A percentile compares a stretch with the other conserved stretches of the same genome.
Evolutionary conservation across 2,329 filamentous ascomycete species (phyloP).

Genomic region (Fusarium staphyleae): DNA sequence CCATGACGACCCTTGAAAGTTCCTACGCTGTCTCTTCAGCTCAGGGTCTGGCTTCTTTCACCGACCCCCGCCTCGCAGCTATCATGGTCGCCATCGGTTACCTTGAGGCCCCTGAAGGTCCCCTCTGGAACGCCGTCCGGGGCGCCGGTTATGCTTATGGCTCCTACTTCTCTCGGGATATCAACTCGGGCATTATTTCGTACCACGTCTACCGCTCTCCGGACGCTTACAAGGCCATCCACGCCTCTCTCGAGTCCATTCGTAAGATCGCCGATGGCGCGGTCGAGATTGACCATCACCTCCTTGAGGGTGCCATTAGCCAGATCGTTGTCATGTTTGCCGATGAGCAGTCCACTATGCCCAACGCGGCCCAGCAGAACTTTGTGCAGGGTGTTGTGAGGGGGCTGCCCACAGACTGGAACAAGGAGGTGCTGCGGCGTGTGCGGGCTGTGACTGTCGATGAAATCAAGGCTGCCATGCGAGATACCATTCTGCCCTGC

Average conservation of each 20-base stretch:
- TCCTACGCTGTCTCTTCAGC: slow-evolving; percentile 83
- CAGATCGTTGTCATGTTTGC: slow-evolving; percentile 87
- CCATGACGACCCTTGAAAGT: slow-evolving; percentile 91
- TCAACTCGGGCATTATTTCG: slow-evolving; percentile 80
- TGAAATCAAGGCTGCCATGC: slow-evolving; percentile 78
- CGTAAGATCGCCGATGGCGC: slow-evolving; percentile 75
- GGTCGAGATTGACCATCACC: slow-evolving; percentile 76
- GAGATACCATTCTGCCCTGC: slow-evolving; percentile 76
- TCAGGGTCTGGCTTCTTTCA: slow-evolving; percentile 76
- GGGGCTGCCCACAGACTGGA: slow-evolving; percentile 78
- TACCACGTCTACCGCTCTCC: slow-evolving; percentile 92
- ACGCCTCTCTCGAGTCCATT: slow-evolving; percentile 77
- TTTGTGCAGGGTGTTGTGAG: slow-evolving; percentile 84
- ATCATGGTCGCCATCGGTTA: slow-evolving; percentile 90
- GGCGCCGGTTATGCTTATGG: slow-evolving; percentile 95
- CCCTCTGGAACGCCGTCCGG: slow-evolving; percentile 91
- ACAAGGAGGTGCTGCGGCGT: slow-evolving; percentile 75
- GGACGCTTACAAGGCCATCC: slow-evolving; percentile 85
- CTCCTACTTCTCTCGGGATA: slow-evolving; percentile 76
- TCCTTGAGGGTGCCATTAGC: slow-evolving; percentile 89
- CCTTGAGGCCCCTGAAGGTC: slow-evolving; percentile 91
- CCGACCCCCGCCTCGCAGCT: slow-evolving; percentile 79
- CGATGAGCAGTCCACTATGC: slow-evolving; percentile 87
- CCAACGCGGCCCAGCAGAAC: slow-evolving; percentile 79
- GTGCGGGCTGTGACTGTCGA: slow-evolving; percentile 79